Evolutionary conservation across 228 moss, liverwort and hornwort species (phyloP), one percentile per base, ranked within the genome.

Genomic region (Sphagnum magellanicum): DNA sequence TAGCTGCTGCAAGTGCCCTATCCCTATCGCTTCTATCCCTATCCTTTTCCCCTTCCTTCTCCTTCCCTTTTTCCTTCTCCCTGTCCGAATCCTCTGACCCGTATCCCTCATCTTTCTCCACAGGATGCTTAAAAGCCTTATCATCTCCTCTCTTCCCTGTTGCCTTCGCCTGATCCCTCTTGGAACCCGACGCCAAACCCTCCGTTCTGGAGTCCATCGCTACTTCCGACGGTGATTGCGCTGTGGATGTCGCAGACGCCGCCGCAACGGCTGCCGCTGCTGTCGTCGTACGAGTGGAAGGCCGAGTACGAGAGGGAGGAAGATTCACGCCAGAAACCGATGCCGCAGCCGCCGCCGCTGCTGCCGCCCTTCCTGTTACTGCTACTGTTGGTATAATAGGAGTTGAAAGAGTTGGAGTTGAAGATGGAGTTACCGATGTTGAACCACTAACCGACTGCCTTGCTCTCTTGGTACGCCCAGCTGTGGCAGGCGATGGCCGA

Each of bases 401-500:
- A 75, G 93, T 93, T 80, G 85, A 84, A 79, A 91, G 88, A 78
- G 91, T 91, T 68, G 89, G 79, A 75, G 70, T 64, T 70, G 61
- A 61, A 51, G 62, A 79, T 74, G 70, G 61, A 60, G 70, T 61
- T 58, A 66, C 79, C 71, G 57, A 68, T 50, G 71, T 16, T 53
- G 55, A 49, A 16, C 11, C 63, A 70, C 50, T 51, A 58, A 71
- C 48, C 51, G 81, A 84, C 79, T 78, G 85, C 17, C 93, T 90
- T 65, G 90, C 89, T 76, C 93, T 82, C 77, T 93, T 93, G 65
- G 91, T 81, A 69, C 88, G 82, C 80, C 86, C 81, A 62, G 88
- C 76, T 75, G 85, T 71, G 81, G 92, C 86, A 90, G 97, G 91
- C 88, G 97, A 93, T 93, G 97, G 93, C 97, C 97, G 97, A 97